Conservation (phyloP, 148 eudicot species). For the Beta vulgaris region DNA sequence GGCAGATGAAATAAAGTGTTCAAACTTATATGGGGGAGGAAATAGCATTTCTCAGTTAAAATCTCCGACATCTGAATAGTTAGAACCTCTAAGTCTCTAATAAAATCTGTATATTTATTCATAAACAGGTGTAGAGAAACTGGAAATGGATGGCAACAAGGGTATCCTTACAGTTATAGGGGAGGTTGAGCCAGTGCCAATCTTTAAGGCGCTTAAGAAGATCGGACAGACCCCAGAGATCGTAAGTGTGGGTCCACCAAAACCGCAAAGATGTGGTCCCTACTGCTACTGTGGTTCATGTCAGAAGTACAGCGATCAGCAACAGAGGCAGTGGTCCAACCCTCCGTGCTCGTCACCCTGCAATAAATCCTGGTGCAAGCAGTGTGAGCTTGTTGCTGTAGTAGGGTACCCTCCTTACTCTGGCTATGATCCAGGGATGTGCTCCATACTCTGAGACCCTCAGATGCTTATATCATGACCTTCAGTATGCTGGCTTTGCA, state of each 20-base stretch:
- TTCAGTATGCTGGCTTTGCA: too few relatives aligned
- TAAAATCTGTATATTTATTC: not conserved
- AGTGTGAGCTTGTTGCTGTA: conserved; percentile 22
- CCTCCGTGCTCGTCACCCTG: conserved; percentile 17
- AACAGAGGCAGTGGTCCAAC: not conserved
- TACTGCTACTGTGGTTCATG: conserved; percentile 24
- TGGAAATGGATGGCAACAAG: conserved; percentile 28
- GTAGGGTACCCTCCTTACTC: conserved; percentile 1
- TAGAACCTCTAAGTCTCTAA: too few relatives aligned
- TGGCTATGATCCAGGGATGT: conserved; percentile 14
- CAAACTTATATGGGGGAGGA: too few relatives aligned
- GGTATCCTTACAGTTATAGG: conserved; percentile 37
- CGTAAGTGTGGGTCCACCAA: conserved; percentile 30
- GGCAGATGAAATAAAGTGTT: too few relatives aligned
- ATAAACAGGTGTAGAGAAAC: conserved; percentile 26
- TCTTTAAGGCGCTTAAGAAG: conserved; percentile 39
- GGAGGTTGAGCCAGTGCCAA: conserved; percentile 38
- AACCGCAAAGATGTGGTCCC: conserved; percentile 17
- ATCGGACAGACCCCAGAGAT: conserved; percentile 33
- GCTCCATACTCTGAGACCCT: conserved; percentile 14
- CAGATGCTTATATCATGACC: too few relatives aligned
- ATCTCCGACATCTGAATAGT: too few relatives aligned
- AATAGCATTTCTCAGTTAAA: too few relatives aligned
- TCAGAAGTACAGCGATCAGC: conserved; percentile 19
- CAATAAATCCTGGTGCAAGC: conserved; percentile 18